Percentiles rank a stretch among this genome's conserved stretches.
These are phyloP conservation scores for Silene latifolia DNA, from an alignment of 148 eudicot species.

Conservation along the genomic window DNA sequence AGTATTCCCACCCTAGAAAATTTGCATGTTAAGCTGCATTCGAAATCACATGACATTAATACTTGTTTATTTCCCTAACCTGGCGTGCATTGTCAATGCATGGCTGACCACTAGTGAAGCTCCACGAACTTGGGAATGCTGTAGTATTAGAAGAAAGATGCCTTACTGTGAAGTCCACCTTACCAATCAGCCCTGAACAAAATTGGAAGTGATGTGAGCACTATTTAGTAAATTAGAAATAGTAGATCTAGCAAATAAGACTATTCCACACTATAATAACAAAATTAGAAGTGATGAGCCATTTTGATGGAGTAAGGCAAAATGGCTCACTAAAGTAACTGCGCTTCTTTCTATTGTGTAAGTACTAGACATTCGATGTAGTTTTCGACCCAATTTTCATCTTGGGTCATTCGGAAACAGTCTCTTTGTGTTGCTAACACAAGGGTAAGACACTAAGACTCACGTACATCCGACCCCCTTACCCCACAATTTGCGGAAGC, in stretches of 20 bases:
- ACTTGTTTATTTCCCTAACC: conserved; percentile 34
- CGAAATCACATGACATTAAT: not conserved
- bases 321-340: too few relatives aligned
- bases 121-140: conserved; percentile 60
- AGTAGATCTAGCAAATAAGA: not conserved
- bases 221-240: not conserved
- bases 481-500: too few relatives aligned
- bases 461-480: too few relatives aligned
- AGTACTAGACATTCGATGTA: too few relatives aligned
- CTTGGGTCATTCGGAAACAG: too few relatives aligned
- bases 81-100: conserved; percentile 59
- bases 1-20: not conserved
- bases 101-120: conserved; percentile 53
- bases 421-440: too few relatives aligned
- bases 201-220: not conserved
- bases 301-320: too few relatives aligned
- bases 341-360: too few relatives aligned
- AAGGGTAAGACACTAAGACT: too few relatives aligned
- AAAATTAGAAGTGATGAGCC: too few relatives aligned
- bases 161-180: conserved; percentile 94
- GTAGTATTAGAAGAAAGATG: conserved; percentile 74
- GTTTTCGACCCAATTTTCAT: too few relatives aligned
- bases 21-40: not conserved
- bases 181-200: conserved; percentile 68
- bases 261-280: not conserved